Base-by-base conservation (phyloP, 805 yeast genomes). In the Suhomyces faveliae region DNA sequence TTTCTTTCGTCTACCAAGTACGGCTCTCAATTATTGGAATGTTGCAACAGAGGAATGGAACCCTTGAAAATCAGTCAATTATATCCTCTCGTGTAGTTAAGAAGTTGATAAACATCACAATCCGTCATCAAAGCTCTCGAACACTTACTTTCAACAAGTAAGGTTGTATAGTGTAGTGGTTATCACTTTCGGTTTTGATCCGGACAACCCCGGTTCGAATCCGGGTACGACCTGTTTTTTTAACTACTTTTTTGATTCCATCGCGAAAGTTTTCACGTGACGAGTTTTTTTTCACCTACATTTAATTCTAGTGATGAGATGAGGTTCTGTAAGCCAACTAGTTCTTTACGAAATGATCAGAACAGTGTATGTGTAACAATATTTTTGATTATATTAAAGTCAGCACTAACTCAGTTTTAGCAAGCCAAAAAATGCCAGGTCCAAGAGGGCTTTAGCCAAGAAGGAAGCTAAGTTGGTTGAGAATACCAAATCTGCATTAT, bases 351-450 rank as follows among this genome's bases (percentile, higher is more conserved):
- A 51, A 30, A 67, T 68, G 73, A 68, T 68, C 56, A 67, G 71
- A 61, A 68, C 73, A 49, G 55, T 67, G 70, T 66, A 66, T 51
- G 71, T 66, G 48, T 17, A 9, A 8, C 29, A 7, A 24, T 22
- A 10, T 21, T 46, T n/a, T 43, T 48, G 2, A 15, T n/a, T 11
- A 19, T 21, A 5, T 20, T 24, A 21, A 9, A 23, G 4, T 21
- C 11, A 37, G 15, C 42, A 63, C 64, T 61, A 53, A 51, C 55
- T 17, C 21, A 2, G 5, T 7, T 29, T 5, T 29, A 73, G 85
- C 40, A 85, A 89, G 57, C 98, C 99, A 30, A 91, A 90, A 73
- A 94, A 85, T 63, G 96, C 96, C 46, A 89, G 98, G 63, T 81
- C 97, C 47, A 94, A 94, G 74, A 83, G 99, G 69, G 98, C 96